These are phyloP conservation scores for Blastocystis sp. DNA, from an alignment of 352 stramenopile genomes.

Conservation along the genomic window DNA sequence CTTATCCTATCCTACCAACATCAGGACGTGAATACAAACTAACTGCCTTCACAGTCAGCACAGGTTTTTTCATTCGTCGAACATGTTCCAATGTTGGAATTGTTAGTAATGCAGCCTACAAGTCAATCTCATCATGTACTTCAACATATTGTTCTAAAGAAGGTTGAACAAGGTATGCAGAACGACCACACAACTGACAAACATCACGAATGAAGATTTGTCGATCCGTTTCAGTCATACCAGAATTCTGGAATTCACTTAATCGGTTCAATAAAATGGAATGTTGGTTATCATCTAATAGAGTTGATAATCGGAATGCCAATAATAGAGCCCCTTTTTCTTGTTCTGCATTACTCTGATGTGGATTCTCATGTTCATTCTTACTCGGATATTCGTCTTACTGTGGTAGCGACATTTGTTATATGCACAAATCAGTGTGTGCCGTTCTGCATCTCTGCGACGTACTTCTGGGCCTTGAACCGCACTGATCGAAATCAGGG, in stretches of 20 bases:
- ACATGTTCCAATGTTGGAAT: slow-evolving; percentile 60
- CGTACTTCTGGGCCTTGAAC: slow-evolving; percentile 35
- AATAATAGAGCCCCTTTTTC: slow-evolving; percentile 53
- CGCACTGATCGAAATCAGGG: slow-evolving; percentile 40
- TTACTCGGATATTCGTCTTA: neutral
- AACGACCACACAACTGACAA: slow-evolving; percentile 43
- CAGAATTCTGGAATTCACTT: slow-evolving; percentile 26
- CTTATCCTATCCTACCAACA: neutral
- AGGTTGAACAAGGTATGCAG: slow-evolving; percentile 50
- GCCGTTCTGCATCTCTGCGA: slow-evolving; percentile 40
- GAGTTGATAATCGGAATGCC: slow-evolving; percentile 49
- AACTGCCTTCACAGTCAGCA: slow-evolving; percentile 48
- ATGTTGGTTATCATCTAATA: slow-evolving; percentile 53
- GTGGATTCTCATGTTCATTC: neutral
- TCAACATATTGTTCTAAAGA: slow-evolving; percentile 58
- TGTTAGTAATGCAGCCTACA: slow-evolving; percentile 28
- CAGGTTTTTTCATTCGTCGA: slow-evolving; percentile 54
- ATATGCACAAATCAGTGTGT: slow-evolving; percentile 59
- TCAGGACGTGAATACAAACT: neutral
- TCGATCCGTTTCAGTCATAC: neutral
- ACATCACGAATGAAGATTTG: slow-evolving; percentile 5
- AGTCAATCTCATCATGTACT: neutral
- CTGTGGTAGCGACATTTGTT: slow-evolving; percentile 56
- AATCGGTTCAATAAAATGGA: slow-evolving; percentile 7
- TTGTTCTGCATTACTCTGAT: neutral